Evolutionary conservation across 306 rosid species (phyloP).

Genomic region (Purshia tridentata): DNA sequence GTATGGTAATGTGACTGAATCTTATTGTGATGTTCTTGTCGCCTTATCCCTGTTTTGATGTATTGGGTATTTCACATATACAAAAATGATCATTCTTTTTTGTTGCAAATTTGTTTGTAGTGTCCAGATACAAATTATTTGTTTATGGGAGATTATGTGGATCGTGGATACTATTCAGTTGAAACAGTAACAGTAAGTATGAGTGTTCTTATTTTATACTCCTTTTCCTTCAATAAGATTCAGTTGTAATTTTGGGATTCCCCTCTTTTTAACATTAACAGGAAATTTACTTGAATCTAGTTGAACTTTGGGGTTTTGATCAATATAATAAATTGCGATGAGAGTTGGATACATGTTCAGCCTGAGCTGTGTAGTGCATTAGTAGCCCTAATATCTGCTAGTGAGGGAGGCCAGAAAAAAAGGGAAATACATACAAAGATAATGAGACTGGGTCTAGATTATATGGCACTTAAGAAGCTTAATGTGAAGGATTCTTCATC

Average conservation of each 20-base stretch:
- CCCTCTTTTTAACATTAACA: neutral
- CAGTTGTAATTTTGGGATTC: neutral
- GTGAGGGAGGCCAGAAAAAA: neutral
- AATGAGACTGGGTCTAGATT: neutral
- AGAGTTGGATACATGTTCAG: neutral
- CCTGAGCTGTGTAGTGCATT: neutral
- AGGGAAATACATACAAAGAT: neutral
- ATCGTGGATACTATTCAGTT: constrained; percentile 95
- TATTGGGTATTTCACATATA: constrained; percentile 8
- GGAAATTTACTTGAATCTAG: neutral
- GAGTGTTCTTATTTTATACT: constrained; percentile 10
- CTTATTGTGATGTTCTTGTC: neutral
- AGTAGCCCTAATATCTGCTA: neutral
- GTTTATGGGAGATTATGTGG: constrained; percentile 99
- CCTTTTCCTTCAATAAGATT: neutral
- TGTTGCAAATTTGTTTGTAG: constrained; percentile 49
- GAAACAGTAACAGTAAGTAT: constrained; percentile 89
- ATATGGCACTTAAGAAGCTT: neutral
- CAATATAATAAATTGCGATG: neutral
- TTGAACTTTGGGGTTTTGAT: neutral
- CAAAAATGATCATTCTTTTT: constrained; percentile 23
- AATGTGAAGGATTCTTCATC: neutral
- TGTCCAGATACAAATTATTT: constrained; percentile 98
- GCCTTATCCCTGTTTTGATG: neutral
- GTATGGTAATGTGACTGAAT: neutral